Conservation (phyloP, 108 stramenopile genomes). For the Cyclotella baltica region DNA sequence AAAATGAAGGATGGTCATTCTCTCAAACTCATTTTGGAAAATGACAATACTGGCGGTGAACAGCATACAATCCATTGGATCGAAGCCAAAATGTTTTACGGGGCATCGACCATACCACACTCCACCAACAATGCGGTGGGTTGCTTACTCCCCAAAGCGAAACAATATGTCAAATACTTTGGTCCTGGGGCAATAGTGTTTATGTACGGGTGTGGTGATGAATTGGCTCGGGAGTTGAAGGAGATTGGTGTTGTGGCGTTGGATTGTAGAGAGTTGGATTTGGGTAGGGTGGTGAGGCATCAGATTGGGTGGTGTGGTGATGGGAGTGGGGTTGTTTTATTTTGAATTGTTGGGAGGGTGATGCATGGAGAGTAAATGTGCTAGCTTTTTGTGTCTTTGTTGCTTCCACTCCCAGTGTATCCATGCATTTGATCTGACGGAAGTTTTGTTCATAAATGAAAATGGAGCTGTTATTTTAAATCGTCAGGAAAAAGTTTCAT, state of each 20-base stretch:
- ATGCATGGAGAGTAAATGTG: too few relatives aligned
- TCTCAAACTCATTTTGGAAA: constrained; percentile 5
- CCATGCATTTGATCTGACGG: too few relatives aligned
- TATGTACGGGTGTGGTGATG: constrained; percentile 71
- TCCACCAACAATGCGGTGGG: constrained; percentile 72
- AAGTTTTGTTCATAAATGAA: too few relatives aligned
- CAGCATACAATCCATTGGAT: constrained; percentile 67
- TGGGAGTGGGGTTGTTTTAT: constrained; percentile 60
- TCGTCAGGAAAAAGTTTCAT: too few relatives aligned
- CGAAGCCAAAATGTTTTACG: constrained; percentile 88
- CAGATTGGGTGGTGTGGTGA: constrained; percentile 77
- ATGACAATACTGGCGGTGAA: constrained; percentile 1
- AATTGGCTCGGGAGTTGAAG: constrained; percentile 57
- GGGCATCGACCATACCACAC: constrained; percentile 69
- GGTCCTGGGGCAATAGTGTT: constrained; percentile 77
- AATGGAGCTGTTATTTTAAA: too few relatives aligned
- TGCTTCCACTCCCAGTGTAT: too few relatives aligned
- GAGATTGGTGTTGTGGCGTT: constrained; percentile 65
- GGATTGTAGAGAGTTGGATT: constrained; percentile 58
- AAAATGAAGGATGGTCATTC: constrained; percentile 46
- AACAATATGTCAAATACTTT: constrained; percentile 59
- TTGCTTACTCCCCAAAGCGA: constrained; percentile 50
- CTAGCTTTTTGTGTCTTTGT: too few relatives aligned
- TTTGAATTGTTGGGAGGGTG: too few relatives aligned
- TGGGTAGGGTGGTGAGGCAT: constrained; percentile 53